Evolutionary conservation across 345 rosid genomes (phyloP), one percentile per base, ranked within the genome.

Genomic region (Gossypium mustelinum): DNA sequence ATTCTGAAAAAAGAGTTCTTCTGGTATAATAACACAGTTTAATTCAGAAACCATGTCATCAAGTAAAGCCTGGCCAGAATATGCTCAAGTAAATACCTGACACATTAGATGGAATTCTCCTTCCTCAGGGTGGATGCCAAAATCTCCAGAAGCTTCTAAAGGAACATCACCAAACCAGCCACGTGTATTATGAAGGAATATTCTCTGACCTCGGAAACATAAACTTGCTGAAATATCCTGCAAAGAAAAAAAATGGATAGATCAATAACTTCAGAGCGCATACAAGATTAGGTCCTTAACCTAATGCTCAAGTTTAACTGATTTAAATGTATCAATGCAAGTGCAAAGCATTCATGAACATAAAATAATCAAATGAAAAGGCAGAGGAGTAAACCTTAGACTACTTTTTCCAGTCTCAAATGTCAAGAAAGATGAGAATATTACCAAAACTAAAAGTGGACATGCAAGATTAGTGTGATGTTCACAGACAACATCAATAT

Each of bases 61-160:
- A 9, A 13, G 45, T 34, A 43, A 50, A 68, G 22, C 14, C 43
- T 3, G 9, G 25, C 60, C 34, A 50, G 43, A 20, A 11, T 16
- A 74, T 34, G 63, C 25, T 18, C n/a, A 27, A 61, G 56, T 73
- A 72, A 13, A 73, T 85, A 87, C 98, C 94, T 92, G 98, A 79
- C 98, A 94, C 98, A 94, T 94, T n/a, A 94, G 82, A 76, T 94
- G 98, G 82, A 91, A 94, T 86, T 94, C 97, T 76, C 98, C 98
- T 59, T 94, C 97, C 86, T 92, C 95, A 43, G 98, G 98, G 84
- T 92, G 93, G 72, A 94, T 92, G 66, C 98, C 98, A 78, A 92
- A 89, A 86, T 94, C 97, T 84, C 98, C 97, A 77, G 98, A 94
- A 85, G 97, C 97, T 87, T 94, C 98, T 72, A 94, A 84, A 48